Evolutionary conservation across 768 basidiomycete species (phyloP).

Genomic region (Glaciozyma antarctica): DNA sequence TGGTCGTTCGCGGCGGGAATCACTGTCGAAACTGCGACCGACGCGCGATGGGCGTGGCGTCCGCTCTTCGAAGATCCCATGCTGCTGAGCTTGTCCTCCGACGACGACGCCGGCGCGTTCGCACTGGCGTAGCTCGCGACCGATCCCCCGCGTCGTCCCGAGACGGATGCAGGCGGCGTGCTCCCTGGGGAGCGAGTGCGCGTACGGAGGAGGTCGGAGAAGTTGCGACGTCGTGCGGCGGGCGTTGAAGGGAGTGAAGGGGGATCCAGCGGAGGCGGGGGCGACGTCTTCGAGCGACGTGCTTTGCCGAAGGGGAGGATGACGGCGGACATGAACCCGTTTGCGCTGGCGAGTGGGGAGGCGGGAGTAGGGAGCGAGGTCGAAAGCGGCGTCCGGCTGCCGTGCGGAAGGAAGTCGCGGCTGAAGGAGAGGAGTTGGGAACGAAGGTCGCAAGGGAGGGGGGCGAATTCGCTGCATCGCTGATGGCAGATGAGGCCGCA

Average conservation of each 20-base stretch:
- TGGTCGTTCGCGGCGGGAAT: neutral
- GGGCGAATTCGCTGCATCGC: conserved; percentile 27
- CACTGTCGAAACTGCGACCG: neutral
- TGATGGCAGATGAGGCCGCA: conserved; percentile 79
- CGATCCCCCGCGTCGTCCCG: neutral
- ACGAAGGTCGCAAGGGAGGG: conserved; percentile 27
- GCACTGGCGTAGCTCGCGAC: neutral
- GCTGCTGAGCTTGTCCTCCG: neutral
- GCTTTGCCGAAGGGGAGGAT: conserved; percentile 17
- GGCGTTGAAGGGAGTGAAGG: neutral
- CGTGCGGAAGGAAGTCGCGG: neutral
- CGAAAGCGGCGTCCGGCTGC: neutral
- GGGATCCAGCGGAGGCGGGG: neutral
- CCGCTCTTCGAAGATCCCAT: neutral
- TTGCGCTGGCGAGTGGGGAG: neutral
- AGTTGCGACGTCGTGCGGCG: neutral
- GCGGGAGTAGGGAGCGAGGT: neutral
- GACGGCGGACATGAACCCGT: conserved; percentile 7
- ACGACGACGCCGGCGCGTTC: no score
- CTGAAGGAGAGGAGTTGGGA: conserved; percentile 21
- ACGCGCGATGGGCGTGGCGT: neutral
- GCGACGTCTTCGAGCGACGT: conserved; percentile 3
- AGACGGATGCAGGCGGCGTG: neutral
- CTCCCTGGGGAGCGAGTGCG: neutral
- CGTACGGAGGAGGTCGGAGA: neutral